Percentiles rank a stretch among this genome's conserved stretches.
Evolutionary conservation across 805 yeast species (phyloP).

Genomic region (Wickerhamomyces kurtzmanii): DNA sequence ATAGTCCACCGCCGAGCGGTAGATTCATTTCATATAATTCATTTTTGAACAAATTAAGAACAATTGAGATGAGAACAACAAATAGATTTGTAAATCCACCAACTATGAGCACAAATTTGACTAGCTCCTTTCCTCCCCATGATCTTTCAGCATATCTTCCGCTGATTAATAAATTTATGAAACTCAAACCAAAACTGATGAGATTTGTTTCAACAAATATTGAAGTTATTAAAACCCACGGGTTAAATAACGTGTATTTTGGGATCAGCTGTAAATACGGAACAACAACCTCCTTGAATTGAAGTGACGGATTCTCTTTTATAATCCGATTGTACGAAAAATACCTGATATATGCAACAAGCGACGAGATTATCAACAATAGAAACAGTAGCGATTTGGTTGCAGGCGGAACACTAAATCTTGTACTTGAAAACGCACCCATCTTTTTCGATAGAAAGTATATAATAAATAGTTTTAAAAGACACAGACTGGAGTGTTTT

Average conservation of each 20-base stretch:
- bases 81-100: constrained; percentile 47
- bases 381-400: constrained; percentile 33
- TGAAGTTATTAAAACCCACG: constrained; percentile 56
- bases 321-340: constrained; percentile 20
- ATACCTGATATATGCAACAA: constrained; percentile 32
- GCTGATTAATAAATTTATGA: constrained; percentile 41
- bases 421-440: constrained; percentile 10
- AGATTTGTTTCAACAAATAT: constrained; percentile 54
- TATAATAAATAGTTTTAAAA: constrained; percentile 10
- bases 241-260: constrained; percentile 37
- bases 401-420: constrained; percentile 30
- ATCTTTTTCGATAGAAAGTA: constrained; percentile 14
- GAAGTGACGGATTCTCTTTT: constrained; percentile 14
- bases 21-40: constrained; percentile 23
- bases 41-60: constrained; percentile 16
- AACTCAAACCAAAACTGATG: constrained; percentile 33
- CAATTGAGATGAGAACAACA: constrained; percentile 19
- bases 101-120: constrained; percentile 34
- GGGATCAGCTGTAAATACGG: constrained; percentile 63
- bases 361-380: constrained; percentile 27
- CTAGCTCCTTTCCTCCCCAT: constrained; percentile 50
- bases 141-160: constrained; percentile 57
- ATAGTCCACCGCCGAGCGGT: constrained; percentile 43
- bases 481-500: constrained; percentile 11
- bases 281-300: constrained; percentile 33